A percentile compares a stretch with the other conserved stretches of the same genome.
Evolutionary conservation across 169 alveolate species (phyloP).

Genomic region (Pseudocohnilembus persalinus): DNA sequence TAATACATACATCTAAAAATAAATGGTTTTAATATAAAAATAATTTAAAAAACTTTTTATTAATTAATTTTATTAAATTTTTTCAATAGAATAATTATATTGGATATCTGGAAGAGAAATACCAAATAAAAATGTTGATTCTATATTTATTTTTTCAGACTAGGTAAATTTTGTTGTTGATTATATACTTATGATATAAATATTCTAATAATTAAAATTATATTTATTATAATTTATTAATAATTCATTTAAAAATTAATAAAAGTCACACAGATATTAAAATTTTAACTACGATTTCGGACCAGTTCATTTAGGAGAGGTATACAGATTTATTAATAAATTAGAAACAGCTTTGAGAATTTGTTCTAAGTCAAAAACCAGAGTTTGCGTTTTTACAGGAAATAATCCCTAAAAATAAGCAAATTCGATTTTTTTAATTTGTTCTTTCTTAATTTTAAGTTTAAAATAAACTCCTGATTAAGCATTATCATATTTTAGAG

Average conservation of each 20-base stretch:
- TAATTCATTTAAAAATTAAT: neutral
- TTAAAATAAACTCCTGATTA: constrained; percentile 41
- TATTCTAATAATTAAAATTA: neutral
- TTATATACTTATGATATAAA: neutral
- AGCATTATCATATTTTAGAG: constrained; percentile 37
- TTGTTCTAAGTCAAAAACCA: constrained; percentile 32
- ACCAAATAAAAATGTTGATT: constrained; percentile 6
- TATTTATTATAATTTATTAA: neutral
- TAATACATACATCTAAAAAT: too few species aligned
- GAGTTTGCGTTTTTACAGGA: constrained; percentile 55
- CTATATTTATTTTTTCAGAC: neutral
- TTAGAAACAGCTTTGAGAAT: constrained; percentile 47
- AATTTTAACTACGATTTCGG: constrained; percentile 74
- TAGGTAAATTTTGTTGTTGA: constrained; percentile 1
- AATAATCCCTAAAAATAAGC: constrained; percentile 54
- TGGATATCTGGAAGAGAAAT: constrained; percentile 8
- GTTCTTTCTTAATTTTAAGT: constrained; percentile 63
- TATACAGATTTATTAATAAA: constrained; percentile 53
- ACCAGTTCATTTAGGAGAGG: constrained; percentile 58
- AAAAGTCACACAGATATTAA: constrained; percentile 53
- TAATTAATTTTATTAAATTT: too few species aligned
- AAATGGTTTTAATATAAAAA: too few species aligned
- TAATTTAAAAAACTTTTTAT: neutral
- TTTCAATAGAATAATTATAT: constrained; percentile 11
- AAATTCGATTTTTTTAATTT: constrained; percentile 68